Conservation (phyloP, 2,329 filamentous ascomycete genomes). For the Rutstroemia sydowiana region DNA sequence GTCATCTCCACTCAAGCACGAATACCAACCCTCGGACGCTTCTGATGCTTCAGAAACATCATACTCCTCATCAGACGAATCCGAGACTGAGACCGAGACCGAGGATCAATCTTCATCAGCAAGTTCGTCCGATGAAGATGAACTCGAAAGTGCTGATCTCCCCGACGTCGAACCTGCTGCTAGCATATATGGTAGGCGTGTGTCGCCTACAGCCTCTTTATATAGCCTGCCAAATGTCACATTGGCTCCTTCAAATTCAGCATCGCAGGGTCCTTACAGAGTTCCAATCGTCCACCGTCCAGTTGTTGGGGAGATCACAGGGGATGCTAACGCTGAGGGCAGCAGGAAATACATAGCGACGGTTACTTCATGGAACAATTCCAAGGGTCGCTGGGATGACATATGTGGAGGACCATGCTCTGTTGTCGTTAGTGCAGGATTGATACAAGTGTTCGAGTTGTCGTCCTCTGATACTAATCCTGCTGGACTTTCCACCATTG, state of each 20-base stretch:
- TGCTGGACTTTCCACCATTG: constrained; percentile 2
- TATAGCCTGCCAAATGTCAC: constrained; percentile 34
- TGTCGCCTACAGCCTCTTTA: constrained; percentile 8
- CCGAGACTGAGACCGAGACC: constrained; percentile 10
- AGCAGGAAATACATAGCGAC: constrained; percentile 43
- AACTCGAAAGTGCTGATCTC: constrained; percentile 8
- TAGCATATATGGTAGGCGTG: constrained; percentile 9
- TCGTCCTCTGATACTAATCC: constrained; percentile 26
- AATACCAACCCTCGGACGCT: constrained; percentile 81
- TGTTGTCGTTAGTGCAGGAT: constrained; percentile 49
- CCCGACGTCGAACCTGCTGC: constrained; percentile 4
- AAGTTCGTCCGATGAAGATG: constrained; percentile 5
- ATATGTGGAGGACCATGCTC: constrained; percentile 45
- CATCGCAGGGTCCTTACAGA: constrained; percentile 49
- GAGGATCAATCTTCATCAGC: constrained; percentile 9
- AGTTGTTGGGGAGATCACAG: constrained; percentile 35
- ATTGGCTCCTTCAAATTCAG: constrained; percentile 72
- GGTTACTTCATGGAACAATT: constrained; percentile 56
- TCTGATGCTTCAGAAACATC: constrained; percentile 60
- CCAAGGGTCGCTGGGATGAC: constrained; percentile 53
- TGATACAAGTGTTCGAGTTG: constrained; percentile 49
- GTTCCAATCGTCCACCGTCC: constrained; percentile 36
- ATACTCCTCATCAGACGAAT: constrained; percentile 50
- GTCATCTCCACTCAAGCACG: constrained; percentile 93
- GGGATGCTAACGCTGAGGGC: constrained; percentile 35